Evolutionary conservation across 2,329 filamentous ascomycete genomes (phyloP).

Genomic region (Gaeumannomyces tritici): DNA sequence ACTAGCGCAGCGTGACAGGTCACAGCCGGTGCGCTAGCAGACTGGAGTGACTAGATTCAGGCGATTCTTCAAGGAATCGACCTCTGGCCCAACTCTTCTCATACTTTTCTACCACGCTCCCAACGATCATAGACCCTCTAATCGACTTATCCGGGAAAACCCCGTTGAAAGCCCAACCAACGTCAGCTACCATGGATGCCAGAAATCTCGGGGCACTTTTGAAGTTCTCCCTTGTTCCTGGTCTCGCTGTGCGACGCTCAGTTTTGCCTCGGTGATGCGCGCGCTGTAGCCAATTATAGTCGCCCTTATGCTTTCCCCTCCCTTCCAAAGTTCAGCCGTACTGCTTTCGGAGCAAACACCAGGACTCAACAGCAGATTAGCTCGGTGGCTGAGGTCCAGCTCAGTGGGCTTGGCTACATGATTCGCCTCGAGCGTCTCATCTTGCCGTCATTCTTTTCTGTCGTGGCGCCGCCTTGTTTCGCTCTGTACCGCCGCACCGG

Average conservation of each 20-base stretch:
- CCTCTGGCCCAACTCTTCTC: too few relatives aligned
- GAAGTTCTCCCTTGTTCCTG: too few relatives aligned
- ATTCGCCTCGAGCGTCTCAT: background rate
- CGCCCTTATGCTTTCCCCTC: background rate
- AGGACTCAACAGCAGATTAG: background rate
- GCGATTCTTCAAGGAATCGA: too few relatives aligned
- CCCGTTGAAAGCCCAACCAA: too few relatives aligned
- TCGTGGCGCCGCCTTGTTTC: background rate
- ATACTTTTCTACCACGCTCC: background rate
- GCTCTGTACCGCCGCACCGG: background rate
- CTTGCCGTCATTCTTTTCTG: background rate
- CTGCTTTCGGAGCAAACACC: background rate
- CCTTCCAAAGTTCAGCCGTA: background rate
- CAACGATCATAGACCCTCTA: background rate
- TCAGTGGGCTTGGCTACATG: background rate
- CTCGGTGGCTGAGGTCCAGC: background rate
- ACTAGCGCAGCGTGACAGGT: background rate
- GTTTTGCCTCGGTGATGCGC: background rate
- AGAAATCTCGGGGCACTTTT: too few relatives aligned
- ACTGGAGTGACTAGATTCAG: background rate
- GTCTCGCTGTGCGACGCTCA: background rate
- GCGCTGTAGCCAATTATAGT: background rate
- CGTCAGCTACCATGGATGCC: too few relatives aligned
- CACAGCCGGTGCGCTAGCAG: too few relatives aligned
- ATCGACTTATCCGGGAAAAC: background rate